Percentiles rank a stretch among this genome's conserved stretches.
Evolutionary conservation across 2,329 filamentous ascomycete genomes (phyloP).

Genomic region (Paecilomyces formosus): DNA sequence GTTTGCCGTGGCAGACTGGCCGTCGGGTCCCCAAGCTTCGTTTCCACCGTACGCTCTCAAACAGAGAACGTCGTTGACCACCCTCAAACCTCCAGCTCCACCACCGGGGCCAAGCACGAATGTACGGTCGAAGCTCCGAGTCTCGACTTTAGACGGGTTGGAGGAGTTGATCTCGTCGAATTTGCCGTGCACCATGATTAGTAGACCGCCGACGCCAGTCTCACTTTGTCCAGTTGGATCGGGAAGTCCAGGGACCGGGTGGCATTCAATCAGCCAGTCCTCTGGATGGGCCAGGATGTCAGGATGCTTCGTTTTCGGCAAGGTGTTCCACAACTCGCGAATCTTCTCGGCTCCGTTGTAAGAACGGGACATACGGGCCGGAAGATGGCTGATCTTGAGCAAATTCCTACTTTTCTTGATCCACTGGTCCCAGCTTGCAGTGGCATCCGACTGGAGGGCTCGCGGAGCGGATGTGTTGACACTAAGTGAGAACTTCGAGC

Average conservation of each 20-base stretch:
- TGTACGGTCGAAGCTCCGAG: constrained; percentile 71
- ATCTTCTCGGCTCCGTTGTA: constrained; percentile 61
- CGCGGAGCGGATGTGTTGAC: constrained; percentile 58
- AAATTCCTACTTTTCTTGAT: constrained; percentile 74
- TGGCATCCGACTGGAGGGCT: constrained; percentile 38
- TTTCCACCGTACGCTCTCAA: constrained; percentile 59
- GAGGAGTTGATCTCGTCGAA: constrained; percentile 65
- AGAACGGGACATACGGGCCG: constrained; percentile 57
- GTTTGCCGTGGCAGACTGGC: constrained; percentile 16
- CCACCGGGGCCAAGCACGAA: constrained; percentile 72
- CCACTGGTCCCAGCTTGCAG: constrained; percentile 60
- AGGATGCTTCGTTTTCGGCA: constrained; percentile 70
- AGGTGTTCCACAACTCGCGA: constrained; percentile 57
- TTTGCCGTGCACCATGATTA: constrained; percentile 74
- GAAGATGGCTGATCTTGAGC: constrained; percentile 56
- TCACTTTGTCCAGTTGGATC: constrained; percentile 59
- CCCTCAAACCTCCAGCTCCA: constrained; percentile 58
- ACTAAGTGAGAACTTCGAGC: constrained; percentile 67
- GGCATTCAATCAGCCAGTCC: constrained; percentile 79
- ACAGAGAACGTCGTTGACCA: constrained; percentile 72
- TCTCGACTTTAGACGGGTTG: constrained; percentile 51
- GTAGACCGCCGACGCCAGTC: constrained; percentile 66
- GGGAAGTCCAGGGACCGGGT: constrained; percentile 61
- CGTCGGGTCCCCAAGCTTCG: constrained; percentile 44
- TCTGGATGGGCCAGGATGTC: constrained; percentile 57